These are phyloP conservation scores for Raphanus hybrid DNA, from an alignment of 441 rosid genomes.

Conservation along the genomic window DNA sequence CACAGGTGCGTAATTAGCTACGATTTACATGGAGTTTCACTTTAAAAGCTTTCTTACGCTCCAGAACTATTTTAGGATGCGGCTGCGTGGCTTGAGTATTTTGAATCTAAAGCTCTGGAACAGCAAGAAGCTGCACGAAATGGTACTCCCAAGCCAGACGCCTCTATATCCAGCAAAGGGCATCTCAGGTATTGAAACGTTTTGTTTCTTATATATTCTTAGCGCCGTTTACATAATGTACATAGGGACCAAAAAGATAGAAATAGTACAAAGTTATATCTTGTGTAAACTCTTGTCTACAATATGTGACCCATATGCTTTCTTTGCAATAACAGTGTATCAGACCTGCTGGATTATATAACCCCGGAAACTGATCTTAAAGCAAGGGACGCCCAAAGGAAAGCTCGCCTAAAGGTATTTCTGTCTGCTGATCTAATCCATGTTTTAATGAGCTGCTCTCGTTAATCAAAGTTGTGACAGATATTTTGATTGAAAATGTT, in stretches of 20 bases:
- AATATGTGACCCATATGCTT: conserved; percentile 36
- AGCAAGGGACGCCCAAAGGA: conserved; percentile 78
- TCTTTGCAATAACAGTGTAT: conserved; percentile 57
- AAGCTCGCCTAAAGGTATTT: conserved; percentile 71
- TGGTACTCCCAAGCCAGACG: conserved; percentile 86
- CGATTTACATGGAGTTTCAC: not conserved
- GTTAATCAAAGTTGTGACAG: conserved; percentile 22
- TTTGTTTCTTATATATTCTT: conserved; percentile 5
- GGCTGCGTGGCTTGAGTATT: conserved; percentile 87
- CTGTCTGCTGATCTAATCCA: conserved; percentile 26
- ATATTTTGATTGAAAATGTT: conserved; percentile 25
- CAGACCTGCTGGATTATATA: conserved; percentile 84
- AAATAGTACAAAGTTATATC: conserved; percentile 16
- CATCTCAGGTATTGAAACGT: conserved; percentile 62
- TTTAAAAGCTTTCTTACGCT: conserved; percentile 21
- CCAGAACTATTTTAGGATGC: conserved; percentile 60
- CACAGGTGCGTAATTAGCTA: conserved; percentile 59
- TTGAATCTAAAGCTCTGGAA: conserved; percentile 83
- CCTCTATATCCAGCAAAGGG: conserved; percentile 88
- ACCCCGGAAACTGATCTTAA: conserved; percentile 74
- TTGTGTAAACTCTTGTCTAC: conserved; percentile 33
- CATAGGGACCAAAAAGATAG: conserved; percentile 16
- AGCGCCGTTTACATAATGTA: conserved; percentile 8
- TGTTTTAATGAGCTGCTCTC: conserved; percentile 22
- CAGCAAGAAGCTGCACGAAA: conserved; percentile 91